A percentile compares a stretch with the other conserved stretches of the same genome.
These are phyloP conservation scores for Euphrasia arctica DNA, from an alignment of 305 asterid genomes.

Conservation along the genomic window DNA sequence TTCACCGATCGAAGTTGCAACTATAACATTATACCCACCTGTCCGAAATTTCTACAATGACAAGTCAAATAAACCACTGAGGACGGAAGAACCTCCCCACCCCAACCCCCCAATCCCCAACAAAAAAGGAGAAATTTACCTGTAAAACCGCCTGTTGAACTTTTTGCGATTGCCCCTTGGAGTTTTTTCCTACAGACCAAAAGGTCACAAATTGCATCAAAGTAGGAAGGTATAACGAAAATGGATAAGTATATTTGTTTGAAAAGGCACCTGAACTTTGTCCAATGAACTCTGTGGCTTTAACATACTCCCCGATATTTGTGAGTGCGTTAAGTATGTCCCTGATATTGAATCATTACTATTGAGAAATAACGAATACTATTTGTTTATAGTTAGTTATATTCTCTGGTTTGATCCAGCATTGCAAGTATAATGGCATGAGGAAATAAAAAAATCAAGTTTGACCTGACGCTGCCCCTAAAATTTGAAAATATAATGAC, in stretches of 20 bases:
- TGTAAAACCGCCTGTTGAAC: conserved; percentile 96
- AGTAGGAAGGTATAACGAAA: conserved; percentile 18
- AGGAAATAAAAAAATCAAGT: conserved; percentile 16
- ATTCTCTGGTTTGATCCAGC: conserved; percentile 20
- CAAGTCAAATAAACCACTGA: conserved; percentile 42
- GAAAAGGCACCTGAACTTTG: conserved; percentile 76
- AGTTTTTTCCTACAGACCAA: conserved; percentile 63
- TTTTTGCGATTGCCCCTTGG: conserved; percentile 94
- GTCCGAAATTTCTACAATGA: conserved; percentile 83
- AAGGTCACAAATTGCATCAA: conserved; percentile 21
- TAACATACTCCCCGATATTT: conserved; percentile 51
- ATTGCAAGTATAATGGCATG: conserved; percentile 12
- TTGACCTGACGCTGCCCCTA: conserved; percentile 91
- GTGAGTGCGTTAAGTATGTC: conserved; percentile 67
- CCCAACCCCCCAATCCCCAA: no score
- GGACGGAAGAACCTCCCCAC: conserved; percentile 7
- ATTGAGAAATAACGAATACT: conserved; percentile 5
- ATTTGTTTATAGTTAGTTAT: no score
- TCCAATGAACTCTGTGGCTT: conserved; percentile 94
- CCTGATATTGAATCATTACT: conserved; percentile 44
- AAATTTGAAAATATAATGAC: conserved; percentile 92
- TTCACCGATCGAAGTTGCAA: conserved; percentile 96
- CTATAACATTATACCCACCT: conserved; percentile 92
- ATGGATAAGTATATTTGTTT: conserved; percentile 17
- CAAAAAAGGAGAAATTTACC: conserved; percentile 43